Evolutionary conservation across 495 filamentous ascomycete genomes (phyloP).

Genomic region (Saxophila tyrrhenica): DNA sequence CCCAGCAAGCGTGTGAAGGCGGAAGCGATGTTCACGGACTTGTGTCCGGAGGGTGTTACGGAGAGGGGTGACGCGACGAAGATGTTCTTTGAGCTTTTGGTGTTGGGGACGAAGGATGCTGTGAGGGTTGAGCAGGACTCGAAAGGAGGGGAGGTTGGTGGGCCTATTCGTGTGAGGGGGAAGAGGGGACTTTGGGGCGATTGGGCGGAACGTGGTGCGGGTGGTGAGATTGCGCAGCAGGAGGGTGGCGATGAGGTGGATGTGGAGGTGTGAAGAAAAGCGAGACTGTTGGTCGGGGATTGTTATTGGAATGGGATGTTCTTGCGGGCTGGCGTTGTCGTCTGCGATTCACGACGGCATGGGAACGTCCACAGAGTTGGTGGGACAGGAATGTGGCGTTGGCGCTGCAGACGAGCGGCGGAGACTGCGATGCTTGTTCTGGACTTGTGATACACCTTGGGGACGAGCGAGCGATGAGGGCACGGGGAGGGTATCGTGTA

Average conservation of each 20-base stretch:
- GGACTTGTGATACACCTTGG: too few species aligned
- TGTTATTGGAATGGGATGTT: neutral
- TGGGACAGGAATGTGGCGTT: too few species aligned
- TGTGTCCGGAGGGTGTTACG: conserved; percentile 69
- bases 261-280: conserved; percentile 24
- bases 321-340: too few species aligned
- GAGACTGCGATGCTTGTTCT: too few species aligned
- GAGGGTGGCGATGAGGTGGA: conserved; percentile 14
- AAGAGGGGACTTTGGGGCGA: conserved; percentile 90
- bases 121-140: conserved; percentile 94
- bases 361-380: too few species aligned
- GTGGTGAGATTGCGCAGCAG: conserved; percentile 18
- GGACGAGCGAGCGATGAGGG: too few species aligned
- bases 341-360: too few species aligned
- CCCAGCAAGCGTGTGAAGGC: conserved; percentile 31
- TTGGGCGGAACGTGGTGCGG: conserved; percentile 61
- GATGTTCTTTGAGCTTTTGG: conserved; percentile 97
- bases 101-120: conserved; percentile 93
- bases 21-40: conserved; percentile 73
- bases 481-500: too few species aligned
- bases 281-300: too few species aligned
- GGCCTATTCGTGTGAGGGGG: conserved; percentile 64
- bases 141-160: conserved; percentile 45
- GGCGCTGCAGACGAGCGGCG: too few species aligned
- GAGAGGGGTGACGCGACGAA: conserved; percentile 84